Base-by-base conservation (phyloP, 257 asterid species). In the Nicotiana paniculata region DNA sequence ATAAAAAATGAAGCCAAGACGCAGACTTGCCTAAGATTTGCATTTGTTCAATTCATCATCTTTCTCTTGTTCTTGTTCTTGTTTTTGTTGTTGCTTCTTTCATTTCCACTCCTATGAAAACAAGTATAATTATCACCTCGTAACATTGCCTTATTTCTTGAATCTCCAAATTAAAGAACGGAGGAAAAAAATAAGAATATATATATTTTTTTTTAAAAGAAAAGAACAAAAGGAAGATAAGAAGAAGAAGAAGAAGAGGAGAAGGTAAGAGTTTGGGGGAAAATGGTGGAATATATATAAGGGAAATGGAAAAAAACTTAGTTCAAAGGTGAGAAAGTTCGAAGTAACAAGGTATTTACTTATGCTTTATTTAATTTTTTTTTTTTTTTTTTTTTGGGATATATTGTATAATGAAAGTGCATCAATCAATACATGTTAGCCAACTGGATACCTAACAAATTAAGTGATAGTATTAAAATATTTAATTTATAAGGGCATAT, bases 1-100 rank as follows among this genome's bases (percentile, higher is more conserved):
- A n/a, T 21, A 35, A n/a, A 6, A 15, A 32, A 46, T 28, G 26
- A 26, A 79, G 82, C 82, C 82, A 79, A 79, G 82, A 35, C 39
- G 62, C 0, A 61, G 82, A 79, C 82, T 79, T 79, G 82, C 82
- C 82, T 79, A 79, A 59, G 69, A 61, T 55, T 24, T 58, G 75
- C 70, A 79, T 61, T 79, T 79, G 17, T 48, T 79, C 82, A 79
- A 37, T 7, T 39, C 82, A 79, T 37, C 82, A 57, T 21, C 43
- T 37, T 35, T 43, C 57, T 5, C 57, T 69, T 69, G 55, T 21
- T 58, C 7, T 17, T 57, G 26, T 7, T 3, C 4, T 61, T n/a
- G 28, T 48, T 48, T 24, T 21, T n/a, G 32, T 26, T 51, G 24
- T 43, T 48, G 61, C 32, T 6, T 24, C 43, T 15, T 74, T 28